Evolutionary conservation across 176 grass and related monocot genomes (phyloP).

Genomic region (Avena eriantha): DNA sequence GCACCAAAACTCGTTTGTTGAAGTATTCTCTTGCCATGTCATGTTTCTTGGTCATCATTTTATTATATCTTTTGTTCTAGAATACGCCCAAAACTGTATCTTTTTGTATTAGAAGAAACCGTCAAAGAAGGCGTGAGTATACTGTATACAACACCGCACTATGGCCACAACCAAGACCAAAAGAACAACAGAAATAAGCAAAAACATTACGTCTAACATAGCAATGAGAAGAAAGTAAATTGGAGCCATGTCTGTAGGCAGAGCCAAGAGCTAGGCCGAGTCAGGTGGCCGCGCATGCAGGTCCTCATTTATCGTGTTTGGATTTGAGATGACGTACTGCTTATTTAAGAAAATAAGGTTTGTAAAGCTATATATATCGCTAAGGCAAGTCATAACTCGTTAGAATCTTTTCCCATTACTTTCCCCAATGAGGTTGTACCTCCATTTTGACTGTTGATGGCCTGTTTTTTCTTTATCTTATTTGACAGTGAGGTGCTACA

Average conservation of each 20-base stretch:
- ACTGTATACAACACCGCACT: not conserved
- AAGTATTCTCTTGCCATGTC: not conserved
- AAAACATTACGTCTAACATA: not conserved
- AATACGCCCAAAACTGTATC: not conserved
- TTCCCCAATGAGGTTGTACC: constrained; percentile 3
- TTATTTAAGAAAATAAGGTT: not conserved
- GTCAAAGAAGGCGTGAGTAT: too few relatives aligned
- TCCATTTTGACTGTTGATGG: constrained; percentile 22
- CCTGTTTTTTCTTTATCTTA: not conserved
- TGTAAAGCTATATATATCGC: not conserved
- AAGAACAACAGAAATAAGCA: not conserved
- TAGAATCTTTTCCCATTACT: not conserved
- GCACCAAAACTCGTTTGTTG: not conserved
- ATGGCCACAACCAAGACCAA: not conserved
- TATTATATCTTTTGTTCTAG: not conserved
- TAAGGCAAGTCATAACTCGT: constrained; percentile 6
- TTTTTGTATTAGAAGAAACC: not conserved
- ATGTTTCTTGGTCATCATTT: not conserved
- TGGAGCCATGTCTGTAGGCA: not conserved
- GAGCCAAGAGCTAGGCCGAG: not conserved
- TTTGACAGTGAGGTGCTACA: constrained; percentile 76
- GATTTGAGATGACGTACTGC: not conserved
- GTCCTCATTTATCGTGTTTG: constrained; percentile 3
- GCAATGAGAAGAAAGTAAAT: not conserved
- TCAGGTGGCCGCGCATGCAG: not conserved